Conservation (phyloP, 306 rosid species). For the Biancaea sappan region DNA sequence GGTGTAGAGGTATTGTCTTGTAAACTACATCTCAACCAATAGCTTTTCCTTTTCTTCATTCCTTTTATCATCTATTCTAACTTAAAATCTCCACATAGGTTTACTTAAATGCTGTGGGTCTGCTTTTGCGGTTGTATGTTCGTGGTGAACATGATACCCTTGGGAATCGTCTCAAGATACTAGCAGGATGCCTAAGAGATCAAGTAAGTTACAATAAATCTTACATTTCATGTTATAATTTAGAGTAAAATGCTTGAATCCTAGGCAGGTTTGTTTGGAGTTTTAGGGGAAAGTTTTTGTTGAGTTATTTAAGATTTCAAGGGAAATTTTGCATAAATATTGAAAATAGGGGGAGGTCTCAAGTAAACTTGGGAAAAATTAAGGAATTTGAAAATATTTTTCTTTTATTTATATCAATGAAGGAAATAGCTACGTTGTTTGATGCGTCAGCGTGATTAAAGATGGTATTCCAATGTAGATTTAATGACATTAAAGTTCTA, state of each 20-base stretch:
- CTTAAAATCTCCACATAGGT: constrained; percentile 55
- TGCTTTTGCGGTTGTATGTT: constrained; percentile 68
- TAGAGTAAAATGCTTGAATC: neutral
- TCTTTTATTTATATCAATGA: neutral
- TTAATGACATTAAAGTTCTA: neutral
- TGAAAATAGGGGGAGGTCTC: neutral
- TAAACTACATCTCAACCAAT: constrained; percentile 7
- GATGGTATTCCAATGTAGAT: neutral
- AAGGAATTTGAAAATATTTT: neutral
- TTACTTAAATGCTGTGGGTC: constrained; percentile 76
- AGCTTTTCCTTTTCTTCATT: constrained; percentile 5
- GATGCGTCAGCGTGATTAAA: neutral
- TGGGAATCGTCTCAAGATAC: constrained; percentile 58
- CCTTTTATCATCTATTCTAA: constrained; percentile 16
- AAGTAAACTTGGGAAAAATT: neutral
- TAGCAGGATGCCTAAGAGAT: constrained; percentile 54
- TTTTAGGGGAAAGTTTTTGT: neutral
- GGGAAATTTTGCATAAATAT: neutral
- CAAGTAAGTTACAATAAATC: constrained; percentile 53
- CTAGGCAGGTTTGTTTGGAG: neutral
- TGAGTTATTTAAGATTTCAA: neutral
- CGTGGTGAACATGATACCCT: constrained; percentile 53
- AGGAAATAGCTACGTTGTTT: constrained; percentile 6
- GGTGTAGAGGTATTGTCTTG: constrained; percentile 54
- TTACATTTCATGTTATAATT: neutral